Conservation (phyloP, 2,329 filamentous ascomycete species). For the Scytalidium lignicola region DNA sequence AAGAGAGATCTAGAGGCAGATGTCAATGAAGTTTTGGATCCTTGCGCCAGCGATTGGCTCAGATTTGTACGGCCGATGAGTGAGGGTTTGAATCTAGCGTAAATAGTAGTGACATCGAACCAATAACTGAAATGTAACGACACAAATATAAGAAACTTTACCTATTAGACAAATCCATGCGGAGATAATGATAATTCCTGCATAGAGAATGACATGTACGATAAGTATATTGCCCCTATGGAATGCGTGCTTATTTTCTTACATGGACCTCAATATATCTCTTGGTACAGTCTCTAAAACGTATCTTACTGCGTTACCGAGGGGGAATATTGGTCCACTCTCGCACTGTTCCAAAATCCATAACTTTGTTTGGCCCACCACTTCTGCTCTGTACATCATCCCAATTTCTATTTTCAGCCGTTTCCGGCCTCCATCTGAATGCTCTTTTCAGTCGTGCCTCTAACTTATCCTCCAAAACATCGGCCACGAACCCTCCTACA, state of each 20-base stretch:
- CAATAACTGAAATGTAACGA: too few species aligned
- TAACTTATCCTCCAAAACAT: constrained; percentile 40
- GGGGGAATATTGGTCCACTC: constrained; percentile 33
- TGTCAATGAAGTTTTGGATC: background rate
- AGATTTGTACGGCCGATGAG: constrained; percentile 11
- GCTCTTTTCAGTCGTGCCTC: constrained; percentile 36
- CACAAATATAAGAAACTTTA: too few species aligned
- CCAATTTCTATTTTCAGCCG: constrained; percentile 39
- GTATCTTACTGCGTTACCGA: too few species aligned
- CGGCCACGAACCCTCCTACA: constrained; percentile 44
- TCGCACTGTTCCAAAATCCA: constrained; percentile 40
- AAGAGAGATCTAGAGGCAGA: constrained; percentile 9
- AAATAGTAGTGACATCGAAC: background rate
- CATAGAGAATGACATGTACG: too few species aligned
- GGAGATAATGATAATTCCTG: too few species aligned
- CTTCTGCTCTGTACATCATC: constrained; percentile 42
- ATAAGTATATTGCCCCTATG: too few species aligned
- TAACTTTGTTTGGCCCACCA: constrained; percentile 41
- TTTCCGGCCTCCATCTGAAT: constrained; percentile 48
- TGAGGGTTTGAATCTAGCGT: constrained; percentile 10
- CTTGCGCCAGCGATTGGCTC: constrained; percentile 8
- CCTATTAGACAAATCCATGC: too few species aligned
- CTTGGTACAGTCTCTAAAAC: too few species aligned
- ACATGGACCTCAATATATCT: too few species aligned
- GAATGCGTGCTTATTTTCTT: too few species aligned